Conservation (phyloP, 73 alveolate genomes). For the Tetrahymena elliotti region DNA sequence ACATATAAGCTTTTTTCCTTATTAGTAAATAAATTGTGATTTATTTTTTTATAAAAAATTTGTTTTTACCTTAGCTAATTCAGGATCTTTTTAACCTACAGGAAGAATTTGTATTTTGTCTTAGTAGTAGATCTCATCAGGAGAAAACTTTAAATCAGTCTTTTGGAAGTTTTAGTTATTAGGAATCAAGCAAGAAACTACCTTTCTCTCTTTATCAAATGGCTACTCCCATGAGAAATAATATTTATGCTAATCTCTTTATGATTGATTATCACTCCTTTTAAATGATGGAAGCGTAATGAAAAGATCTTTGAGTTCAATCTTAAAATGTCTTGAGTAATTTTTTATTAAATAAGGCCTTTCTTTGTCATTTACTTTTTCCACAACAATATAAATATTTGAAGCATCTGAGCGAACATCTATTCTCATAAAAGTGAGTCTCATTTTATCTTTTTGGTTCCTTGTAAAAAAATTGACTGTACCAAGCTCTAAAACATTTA, state of each 20-base stretch:
- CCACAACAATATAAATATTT: neutral
- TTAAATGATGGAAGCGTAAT: neutral
- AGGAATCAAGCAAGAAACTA: neutral
- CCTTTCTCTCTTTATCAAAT: neutral
- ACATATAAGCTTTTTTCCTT: neutral
- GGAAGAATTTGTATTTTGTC: neutral
- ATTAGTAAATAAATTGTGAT: neutral
- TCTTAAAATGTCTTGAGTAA: neutral
- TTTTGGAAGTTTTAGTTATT: neutral
- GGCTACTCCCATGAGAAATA: neutral
- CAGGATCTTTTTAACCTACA: neutral
- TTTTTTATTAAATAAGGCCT: constrained; percentile 13
- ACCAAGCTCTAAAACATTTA: constrained; percentile 14
- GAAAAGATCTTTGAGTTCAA: neutral
- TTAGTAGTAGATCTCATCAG: neutral
- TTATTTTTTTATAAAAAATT: neutral
- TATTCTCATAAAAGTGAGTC: neutral
- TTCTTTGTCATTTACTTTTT: neutral
- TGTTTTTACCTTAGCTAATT: neutral
- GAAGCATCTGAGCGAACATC: constrained; percentile 16
- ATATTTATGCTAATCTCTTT: neutral
- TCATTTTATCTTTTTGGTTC: neutral
- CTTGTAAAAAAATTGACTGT: neutral
- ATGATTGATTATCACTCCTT: neutral
- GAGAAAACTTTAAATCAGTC: neutral